Percentiles rank a stretch among this genome's conserved stretches.
Evolutionary conservation across 371 early-diverging fungal species (phyloP).

Genomic region (Lichtheimia corymbifera): DNA sequence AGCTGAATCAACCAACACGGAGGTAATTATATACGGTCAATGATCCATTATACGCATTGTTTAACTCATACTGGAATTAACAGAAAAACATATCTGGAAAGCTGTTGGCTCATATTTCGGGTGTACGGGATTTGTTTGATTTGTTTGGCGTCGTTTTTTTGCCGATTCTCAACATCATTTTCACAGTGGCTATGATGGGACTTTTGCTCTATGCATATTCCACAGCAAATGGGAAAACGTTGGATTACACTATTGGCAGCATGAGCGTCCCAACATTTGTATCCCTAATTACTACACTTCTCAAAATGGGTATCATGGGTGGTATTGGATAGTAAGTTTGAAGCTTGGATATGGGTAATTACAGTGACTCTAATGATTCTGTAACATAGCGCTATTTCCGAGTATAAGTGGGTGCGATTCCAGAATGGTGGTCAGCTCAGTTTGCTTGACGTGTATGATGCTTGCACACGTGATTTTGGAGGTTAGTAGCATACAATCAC

Average conservation of each 20-base stretch:
- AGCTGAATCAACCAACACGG: too few relatives aligned
- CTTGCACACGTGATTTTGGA: conserved; percentile 27
- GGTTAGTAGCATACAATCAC: conserved; percentile 8
- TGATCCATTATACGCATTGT: too few relatives aligned
- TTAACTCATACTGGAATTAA: too few relatives aligned
- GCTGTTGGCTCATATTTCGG: background rate
- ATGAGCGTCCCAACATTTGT: conserved; percentile 22
- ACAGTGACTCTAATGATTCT: too few relatives aligned
- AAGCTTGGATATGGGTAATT: background rate
- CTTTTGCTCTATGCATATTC: conserved; percentile 11
- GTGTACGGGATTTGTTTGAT: conserved; percentile 8
- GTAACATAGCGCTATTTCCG: conserved; percentile 25
- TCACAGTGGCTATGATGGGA: conserved; percentile 10
- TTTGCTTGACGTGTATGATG: conserved; percentile 27
- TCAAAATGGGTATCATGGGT: conserved; percentile 21
- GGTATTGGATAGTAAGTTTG: conserved; percentile 30
- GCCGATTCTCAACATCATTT: conserved; percentile 11
- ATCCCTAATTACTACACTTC: conserved; percentile 19
- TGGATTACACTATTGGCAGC: conserved; percentile 21
- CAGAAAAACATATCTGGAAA: too few relatives aligned
- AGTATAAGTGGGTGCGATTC: conserved; percentile 33
- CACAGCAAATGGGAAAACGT: conserved; percentile 16
- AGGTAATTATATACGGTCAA: too few relatives aligned
- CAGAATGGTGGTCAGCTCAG: conserved; percentile 22
- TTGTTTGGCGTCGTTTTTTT: conserved; percentile 7